Evolutionary conservation across 192 early-diverging fungal species (phyloP), one percentile per base, ranked within the genome.

Genomic region (Coemansia sp.): DNA sequence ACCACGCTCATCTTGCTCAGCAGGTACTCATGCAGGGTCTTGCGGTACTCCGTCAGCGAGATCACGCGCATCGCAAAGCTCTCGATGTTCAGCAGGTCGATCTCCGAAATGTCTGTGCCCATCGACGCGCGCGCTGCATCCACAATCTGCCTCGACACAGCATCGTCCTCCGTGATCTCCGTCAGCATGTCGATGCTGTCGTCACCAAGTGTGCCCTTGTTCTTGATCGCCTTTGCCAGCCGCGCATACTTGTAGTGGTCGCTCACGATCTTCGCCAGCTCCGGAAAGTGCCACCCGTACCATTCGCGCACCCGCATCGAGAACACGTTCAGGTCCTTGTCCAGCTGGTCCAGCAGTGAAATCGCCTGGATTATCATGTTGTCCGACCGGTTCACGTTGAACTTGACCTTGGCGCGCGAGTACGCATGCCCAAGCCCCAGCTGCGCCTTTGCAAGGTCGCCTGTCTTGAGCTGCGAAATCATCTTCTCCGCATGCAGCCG

Each of bases 201-300:
- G 62, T 93, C 88, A 31, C 87, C 83, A 25, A 98, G 84, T 44
- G 91, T 85, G 50, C 81, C 73, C 84, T 99, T 99, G 89, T 98
- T 97, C 79, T 89, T 87, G 75, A 99, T 94, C 30, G 89, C 74
- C 82, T 92, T 90, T 59, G 87, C 89, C 58, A 98, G 88, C 59
- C 88, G 87, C 61, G 97, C 96, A 67, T 90, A 99, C 67, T 87
- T 84, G 72, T 85, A 87, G 76, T 96, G 96, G 84, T 99, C 96
- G 64, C 81, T 84, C 65, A 97, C 88, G 68, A 99, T 94, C 83
- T 96, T 96, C 74, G 93, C 88, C 54, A 99, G 80, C 85, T 99
- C 96, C 31, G 97, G 97, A 85, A 99, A 99, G 75, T 99, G 97
- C 96, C 96, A 99, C 57, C 90, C 91, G 82, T 99, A 99, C 97